These are phyloP conservation scores for Cicer arietinum DNA, from an alignment of 306 rosid species.

Conservation along the genomic window DNA sequence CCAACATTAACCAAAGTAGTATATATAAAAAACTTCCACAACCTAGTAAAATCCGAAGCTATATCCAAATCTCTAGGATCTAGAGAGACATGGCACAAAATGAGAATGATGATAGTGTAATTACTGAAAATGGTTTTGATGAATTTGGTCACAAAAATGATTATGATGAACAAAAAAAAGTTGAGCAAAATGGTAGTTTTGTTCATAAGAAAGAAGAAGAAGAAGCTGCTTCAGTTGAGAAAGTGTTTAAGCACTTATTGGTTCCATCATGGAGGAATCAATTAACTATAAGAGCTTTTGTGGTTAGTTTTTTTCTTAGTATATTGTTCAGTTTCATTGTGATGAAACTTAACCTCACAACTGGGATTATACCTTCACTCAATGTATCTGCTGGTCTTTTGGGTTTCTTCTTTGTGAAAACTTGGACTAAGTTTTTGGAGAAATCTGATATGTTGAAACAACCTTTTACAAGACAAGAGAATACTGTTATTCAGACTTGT, in stretches of 20 bases:
- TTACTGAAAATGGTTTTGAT: conserved; percentile 34
- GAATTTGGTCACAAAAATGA: background rate
- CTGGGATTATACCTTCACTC: conserved; percentile 65
- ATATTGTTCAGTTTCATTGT: conserved; percentile 58
- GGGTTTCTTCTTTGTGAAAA: conserved; percentile 61
- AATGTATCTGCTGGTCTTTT: conserved; percentile 65
- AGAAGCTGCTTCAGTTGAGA: conserved; percentile 55
- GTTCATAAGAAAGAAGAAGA: conserved; percentile 29
- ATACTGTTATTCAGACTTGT: conserved; percentile 67
- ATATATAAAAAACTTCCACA: background rate
- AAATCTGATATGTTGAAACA: conserved; percentile 51
- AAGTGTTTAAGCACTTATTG: conserved; percentile 49
- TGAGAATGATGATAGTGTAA: conserved; percentile 30
- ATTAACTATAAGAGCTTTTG: conserved; percentile 59
- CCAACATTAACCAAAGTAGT: background rate
- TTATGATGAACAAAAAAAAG: conserved; percentile 12
- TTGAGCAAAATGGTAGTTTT: conserved; percentile 3
- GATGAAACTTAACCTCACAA: conserved; percentile 66
- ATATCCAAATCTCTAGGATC: conserved; percentile 25
- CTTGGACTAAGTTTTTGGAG: conserved; percentile 59
- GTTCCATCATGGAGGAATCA: conserved; percentile 65
- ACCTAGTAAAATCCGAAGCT: conserved; percentile 39
- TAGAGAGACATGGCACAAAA: conserved; percentile 47
- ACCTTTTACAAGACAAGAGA: conserved; percentile 67
- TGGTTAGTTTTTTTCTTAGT: conserved; percentile 54